Percentiles rank a stretch among this genome's conserved stretches.
These are phyloP conservation scores for Whalleya microplaca DNA, from an alignment of 2,329 filamentous ascomycete species.

Conservation along the genomic window DNA sequence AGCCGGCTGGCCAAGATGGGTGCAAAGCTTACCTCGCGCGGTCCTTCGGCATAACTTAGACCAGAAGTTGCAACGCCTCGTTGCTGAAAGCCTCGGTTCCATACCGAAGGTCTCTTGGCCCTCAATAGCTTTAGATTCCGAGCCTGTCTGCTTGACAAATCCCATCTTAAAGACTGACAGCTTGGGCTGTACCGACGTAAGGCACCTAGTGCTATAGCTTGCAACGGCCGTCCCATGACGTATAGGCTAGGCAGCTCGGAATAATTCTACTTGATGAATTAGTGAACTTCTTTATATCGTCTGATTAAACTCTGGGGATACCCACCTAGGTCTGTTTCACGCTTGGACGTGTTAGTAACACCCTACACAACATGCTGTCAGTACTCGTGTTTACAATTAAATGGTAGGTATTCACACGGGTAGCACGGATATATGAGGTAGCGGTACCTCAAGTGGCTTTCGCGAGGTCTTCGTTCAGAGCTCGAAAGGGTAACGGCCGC, in stretches of 20 bases:
- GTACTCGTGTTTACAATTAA: too few relatives aligned
- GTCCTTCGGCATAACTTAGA: slow-evolving; percentile 37
- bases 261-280: neutral
- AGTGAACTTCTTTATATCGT: neutral
- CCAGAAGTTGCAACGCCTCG: slow-evolving; percentile 33
- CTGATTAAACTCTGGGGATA: neutral
- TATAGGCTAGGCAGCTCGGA: neutral
- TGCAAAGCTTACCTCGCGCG: slow-evolving; percentile 33
- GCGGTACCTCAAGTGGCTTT: neutral
- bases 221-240: slow-evolving; percentile 7
- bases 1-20: neutral
- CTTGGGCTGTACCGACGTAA: neutral
- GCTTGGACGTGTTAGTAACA: too few relatives aligned
- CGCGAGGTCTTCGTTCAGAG: neutral
- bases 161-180: neutral
- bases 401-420: too few relatives aligned
- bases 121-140: neutral
- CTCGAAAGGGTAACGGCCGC: neutral
- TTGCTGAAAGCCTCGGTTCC: slow-evolving; percentile 3
- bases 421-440: too few relatives aligned
- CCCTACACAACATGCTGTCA: too few relatives aligned
- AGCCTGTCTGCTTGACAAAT: neutral
- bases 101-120: neutral
- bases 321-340: neutral
- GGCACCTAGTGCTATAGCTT: neutral